Base-by-base conservation (phyloP, 306 rosid species). In the Rubus parviflorus region DNA sequence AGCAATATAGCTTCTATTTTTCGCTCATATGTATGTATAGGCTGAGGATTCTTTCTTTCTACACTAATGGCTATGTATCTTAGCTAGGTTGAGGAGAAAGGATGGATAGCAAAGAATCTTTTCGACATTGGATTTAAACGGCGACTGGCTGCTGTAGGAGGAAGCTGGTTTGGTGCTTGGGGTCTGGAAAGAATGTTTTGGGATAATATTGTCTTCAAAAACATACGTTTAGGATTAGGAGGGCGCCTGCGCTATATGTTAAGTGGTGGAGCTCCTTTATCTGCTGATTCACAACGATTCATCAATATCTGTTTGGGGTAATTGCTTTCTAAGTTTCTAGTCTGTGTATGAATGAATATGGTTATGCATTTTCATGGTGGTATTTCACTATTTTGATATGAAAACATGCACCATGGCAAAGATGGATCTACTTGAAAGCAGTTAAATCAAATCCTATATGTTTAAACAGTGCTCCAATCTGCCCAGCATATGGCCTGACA, bases 161-260 rank as follows among this genome's bases (percentile, higher is more conserved):
- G 98, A 86, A 94, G 98, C 85, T 94, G 96, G 97, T 84, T 94
- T 84, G 98, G 98, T 82, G 98, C 96, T 56, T 90, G 91, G 94
- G 97, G 97, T 56, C 84, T 91, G 77, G 98, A 94, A 80, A 86
- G 66, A 83, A 40, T 78, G 75, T 57, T 91, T 53, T 94, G 98
- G 98, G 93, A 91, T 79, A 52, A 68, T 15, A 25, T 91, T 63
- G 77, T 91, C 79, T 90, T 94, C 75, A 86, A 81, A 76, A 84
- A 83, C 47, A 80, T 90, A 68, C 92, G 94, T 2, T 11, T 81
- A 47, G 67, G 81, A 74, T 89, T 94, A 63, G 98, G 98, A 78
- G 97, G 98, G 61, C 73, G 72, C 70, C 60, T 94, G 71, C 87
- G 91, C 25, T 86, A 82, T 77, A 83, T 94, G 89, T 90, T 89